These are phyloP conservation scores for Limonium bicolor DNA, from an alignment of 148 eudicot genomes.

Conservation along the genomic window DNA sequence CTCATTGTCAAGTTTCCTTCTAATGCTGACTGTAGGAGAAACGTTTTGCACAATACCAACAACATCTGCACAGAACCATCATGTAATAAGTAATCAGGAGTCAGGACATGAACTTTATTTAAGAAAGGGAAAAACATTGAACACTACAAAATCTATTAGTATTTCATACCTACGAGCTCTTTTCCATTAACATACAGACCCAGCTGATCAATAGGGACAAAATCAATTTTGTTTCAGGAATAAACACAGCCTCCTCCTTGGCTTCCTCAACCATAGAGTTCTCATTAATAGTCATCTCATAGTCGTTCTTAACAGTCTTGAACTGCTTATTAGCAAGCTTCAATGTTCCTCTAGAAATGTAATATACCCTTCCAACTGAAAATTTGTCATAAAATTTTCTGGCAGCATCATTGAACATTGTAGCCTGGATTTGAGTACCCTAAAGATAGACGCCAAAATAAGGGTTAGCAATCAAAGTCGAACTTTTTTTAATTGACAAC, in stretches of 20 bases:
- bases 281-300: constrained; percentile 92
- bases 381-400: constrained; percentile 73
- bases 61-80: constrained; percentile 51
- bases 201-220: constrained; percentile 85
- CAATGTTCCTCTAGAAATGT: constrained; percentile 74
- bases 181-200: constrained; percentile 77
- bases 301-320: constrained; percentile 82
- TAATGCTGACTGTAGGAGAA: constrained; percentile 76
- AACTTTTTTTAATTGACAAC: background rate
- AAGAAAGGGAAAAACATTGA: background rate
- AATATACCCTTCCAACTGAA: constrained; percentile 77
- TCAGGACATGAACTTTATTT: background rate
- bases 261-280: constrained; percentile 75
- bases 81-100: too few relatives aligned
- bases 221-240: constrained; percentile 81
- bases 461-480: too few relatives aligned
- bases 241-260: constrained; percentile 40
- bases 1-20: constrained; percentile 67
- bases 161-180: constrained; percentile 61
- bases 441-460: constrained; percentile 16
- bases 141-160: background rate
- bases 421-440: constrained; percentile 99
- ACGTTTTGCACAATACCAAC: constrained; percentile 85
- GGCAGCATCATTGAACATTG: constrained; percentile 98
- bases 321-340: constrained; percentile 92